phyloP scores from a whole-genome alignment of 2,329 filamentous ascomycete species.

The Diaporthe sp. region DNA sequence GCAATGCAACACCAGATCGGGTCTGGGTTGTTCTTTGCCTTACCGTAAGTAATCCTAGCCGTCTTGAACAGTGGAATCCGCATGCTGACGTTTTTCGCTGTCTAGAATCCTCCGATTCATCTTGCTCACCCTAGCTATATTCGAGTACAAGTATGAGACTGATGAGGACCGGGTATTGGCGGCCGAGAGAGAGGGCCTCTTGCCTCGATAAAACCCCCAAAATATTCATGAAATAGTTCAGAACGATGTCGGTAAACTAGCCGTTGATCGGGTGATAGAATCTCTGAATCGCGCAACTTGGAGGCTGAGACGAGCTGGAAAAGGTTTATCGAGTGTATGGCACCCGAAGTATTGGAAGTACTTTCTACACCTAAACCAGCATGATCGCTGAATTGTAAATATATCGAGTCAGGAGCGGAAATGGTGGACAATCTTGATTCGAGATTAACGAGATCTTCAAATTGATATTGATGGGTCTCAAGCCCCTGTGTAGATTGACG shows the following conservation, averaged over 20 bases:
- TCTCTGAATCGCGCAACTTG: background rate
- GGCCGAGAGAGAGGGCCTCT: conserved; percentile 28
- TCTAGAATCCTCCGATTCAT: conserved; percentile 30
- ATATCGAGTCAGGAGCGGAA: background rate
- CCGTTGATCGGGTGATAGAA: background rate
- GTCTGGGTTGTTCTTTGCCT: conserved; percentile 35
- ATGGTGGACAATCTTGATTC: background rate
- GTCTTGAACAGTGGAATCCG: rapidly evolving
- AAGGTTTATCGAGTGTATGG: background rate
- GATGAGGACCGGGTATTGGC: conserved; percentile 33
- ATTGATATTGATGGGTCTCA: background rate
- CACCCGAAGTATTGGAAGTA: background rate
- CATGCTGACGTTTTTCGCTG: background rate
- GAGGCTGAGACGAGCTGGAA: background rate
- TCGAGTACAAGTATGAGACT: conserved; percentile 35
- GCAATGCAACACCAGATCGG: conserved; percentile 38
- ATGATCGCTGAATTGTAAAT: background rate
- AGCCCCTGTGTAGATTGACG: background rate
- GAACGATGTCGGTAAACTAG: background rate
- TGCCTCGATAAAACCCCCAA: conserved; percentile 9
- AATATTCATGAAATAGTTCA: background rate
- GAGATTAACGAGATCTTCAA: background rate
- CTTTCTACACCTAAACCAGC: background rate
- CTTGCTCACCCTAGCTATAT: conserved; percentile 22
- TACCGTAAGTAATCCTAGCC: conserved; percentile 23